phyloP scores from a whole-genome alignment of 2,329 filamentous ascomycete species.

The Hypoxylon rubiginosum region DNA sequence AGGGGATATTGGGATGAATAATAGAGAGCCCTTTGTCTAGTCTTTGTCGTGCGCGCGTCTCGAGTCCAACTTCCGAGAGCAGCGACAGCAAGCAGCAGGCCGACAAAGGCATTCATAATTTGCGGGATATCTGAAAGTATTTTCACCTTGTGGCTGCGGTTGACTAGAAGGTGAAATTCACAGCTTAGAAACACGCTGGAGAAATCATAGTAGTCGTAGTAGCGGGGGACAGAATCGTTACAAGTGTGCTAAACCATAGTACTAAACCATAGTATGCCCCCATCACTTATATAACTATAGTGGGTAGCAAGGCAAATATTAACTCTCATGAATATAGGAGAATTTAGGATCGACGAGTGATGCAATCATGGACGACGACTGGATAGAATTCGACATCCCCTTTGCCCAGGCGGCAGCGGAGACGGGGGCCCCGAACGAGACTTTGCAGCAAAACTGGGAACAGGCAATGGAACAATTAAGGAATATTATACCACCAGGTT shows the following conservation, averaged over 20 bases:
- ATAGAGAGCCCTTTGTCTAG: constrained; percentile 5
- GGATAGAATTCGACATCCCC: neutral
- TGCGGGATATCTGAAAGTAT: neutral
- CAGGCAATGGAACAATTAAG: neutral
- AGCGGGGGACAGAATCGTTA: neutral
- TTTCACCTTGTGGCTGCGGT: neutral
- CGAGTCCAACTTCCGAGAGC: constrained; percentile 23
- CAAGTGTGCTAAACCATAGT: neutral
- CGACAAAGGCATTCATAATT: constrained; percentile 22
- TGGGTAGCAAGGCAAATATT: neutral
- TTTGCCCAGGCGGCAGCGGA: neutral
- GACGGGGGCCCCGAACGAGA: neutral
- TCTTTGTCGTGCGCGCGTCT: constrained; percentile 10
- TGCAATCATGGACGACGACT: neutral
- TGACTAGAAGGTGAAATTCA: neutral
- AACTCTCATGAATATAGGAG: neutral
- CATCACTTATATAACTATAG: neutral
- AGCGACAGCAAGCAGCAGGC: neutral
- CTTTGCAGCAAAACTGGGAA: neutral
- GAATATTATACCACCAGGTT: neutral
- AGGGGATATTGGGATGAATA: neutral
- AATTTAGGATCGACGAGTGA: too few relatives aligned
- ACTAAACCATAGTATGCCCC: neutral
- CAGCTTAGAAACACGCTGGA: neutral
- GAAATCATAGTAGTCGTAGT: neutral